These are phyloP conservation scores for Xylariaceae sp. DNA, from an alignment of 2,329 filamentous ascomycete species.

Conservation along the genomic window DNA sequence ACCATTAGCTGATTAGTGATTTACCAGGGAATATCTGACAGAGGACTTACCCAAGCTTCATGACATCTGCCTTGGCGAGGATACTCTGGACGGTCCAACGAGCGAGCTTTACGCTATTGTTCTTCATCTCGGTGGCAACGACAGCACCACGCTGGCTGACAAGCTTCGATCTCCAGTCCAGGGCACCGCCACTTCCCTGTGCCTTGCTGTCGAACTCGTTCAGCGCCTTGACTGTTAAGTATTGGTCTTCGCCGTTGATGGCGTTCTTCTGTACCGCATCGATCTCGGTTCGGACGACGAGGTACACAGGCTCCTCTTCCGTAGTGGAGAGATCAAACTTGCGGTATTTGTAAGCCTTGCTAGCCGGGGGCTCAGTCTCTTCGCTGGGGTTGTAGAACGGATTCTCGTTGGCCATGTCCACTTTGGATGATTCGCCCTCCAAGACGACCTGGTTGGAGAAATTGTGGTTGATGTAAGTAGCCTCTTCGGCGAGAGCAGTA, in stretches of 20 bases:
- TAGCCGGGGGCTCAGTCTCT: slow-evolving; percentile 88
- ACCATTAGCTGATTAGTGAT: slow-evolving; percentile 9
- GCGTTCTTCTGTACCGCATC: slow-evolving; percentile 96
- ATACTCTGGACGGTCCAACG: slow-evolving; percentile 97
- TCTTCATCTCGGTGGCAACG: slow-evolving; percentile 99
- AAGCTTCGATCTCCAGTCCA: slow-evolving; percentile 96
- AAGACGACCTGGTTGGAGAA: slow-evolving; percentile 93
- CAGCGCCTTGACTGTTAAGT: slow-evolving; percentile 87
- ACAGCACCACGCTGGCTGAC: slow-evolving; percentile 93
- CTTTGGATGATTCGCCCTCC: slow-evolving; percentile 74
- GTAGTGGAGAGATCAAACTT: slow-evolving; percentile 93
- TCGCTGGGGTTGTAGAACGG: slow-evolving; percentile 95
- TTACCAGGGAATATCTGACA: neutral
- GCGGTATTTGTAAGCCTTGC: slow-evolving; percentile 98
- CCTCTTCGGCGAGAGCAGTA: slow-evolving; percentile 87
- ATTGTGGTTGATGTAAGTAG: slow-evolving; percentile 99
- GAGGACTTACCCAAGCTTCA: slow-evolving; percentile 84
- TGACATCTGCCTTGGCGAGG: slow-evolving; percentile 91
- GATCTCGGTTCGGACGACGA: slow-evolving; percentile 91
- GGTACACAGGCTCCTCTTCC: slow-evolving; percentile 88
- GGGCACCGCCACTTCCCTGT: slow-evolving; percentile 85
- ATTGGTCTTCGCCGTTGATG: slow-evolving; percentile 86
- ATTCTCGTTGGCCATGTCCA: slow-evolving; percentile 83
- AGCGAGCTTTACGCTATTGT: slow-evolving; percentile 98
- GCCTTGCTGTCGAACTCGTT: slow-evolving; percentile 99